These are phyloP conservation scores for Hypoxylon rickii DNA, from an alignment of 495 filamentous ascomycete genomes.

Conservation along the genomic window DNA sequence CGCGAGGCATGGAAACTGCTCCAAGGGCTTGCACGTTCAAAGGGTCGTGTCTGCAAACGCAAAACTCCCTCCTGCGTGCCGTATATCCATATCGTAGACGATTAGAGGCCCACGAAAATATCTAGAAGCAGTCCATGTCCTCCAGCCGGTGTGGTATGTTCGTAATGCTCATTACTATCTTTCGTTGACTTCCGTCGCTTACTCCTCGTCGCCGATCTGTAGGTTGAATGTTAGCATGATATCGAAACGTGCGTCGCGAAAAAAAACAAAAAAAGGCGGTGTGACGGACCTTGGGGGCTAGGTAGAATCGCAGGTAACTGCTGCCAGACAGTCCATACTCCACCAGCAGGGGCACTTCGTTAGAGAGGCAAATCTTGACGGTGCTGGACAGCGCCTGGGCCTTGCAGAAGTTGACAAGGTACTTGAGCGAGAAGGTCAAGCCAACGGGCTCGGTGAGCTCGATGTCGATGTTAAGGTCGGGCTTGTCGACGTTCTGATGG, in stretches of 20 bases:
- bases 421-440: conserved; percentile 98
- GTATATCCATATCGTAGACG: conserved; percentile 17
- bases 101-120: conserved; percentile 1
- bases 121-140: conserved; percentile 2
- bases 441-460: conserved; percentile 89
- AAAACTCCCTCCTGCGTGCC: neutral
- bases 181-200: conserved; percentile 35
- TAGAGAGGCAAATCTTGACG: conserved; percentile 90
- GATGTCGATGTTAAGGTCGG: conserved; percentile 83
- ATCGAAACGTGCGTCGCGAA: no score
- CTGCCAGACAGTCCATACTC: conserved; percentile 82
- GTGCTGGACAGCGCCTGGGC: conserved; percentile 78
- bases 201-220: conserved; percentile 93
- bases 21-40: neutral
- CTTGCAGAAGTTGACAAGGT: conserved; percentile 99
- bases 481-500: conserved; percentile 90
- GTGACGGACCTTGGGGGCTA: conserved; percentile 86
- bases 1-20: neutral
- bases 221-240: conserved; percentile 9
- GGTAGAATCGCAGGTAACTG: conserved; percentile 94
- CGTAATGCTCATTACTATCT: conserved; percentile 28
- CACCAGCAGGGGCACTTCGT: conserved; percentile 94
- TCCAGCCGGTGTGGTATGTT: conserved; percentile 27
- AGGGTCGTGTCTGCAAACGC: neutral
- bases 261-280: neutral